Conservation (phyloP, 371 early-diverging fungal genomes). For the Mortierella polycephala region DNA sequence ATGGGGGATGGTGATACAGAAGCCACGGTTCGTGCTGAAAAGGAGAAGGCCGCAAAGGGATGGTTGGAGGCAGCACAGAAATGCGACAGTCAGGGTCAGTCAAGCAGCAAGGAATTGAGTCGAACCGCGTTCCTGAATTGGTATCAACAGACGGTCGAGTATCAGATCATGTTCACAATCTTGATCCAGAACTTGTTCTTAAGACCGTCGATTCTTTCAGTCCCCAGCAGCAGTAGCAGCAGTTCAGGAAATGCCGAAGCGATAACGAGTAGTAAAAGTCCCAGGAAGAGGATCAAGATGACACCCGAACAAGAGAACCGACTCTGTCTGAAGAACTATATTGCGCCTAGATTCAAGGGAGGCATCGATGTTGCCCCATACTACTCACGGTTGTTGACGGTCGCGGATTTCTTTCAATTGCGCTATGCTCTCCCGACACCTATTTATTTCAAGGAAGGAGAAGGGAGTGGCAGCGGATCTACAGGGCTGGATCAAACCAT, state of each 20-base stretch:
- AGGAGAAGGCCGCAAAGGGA: slow-evolving; percentile 20
- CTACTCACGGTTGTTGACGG: slow-evolving; percentile 35
- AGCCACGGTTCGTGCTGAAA: background rate
- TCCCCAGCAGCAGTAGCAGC: background rate
- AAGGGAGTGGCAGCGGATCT: slow-evolving; percentile 9
- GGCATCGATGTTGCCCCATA: slow-evolving; percentile 30
- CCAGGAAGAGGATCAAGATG: slow-evolving; percentile 21
- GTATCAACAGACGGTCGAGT: slow-evolving; percentile 49
- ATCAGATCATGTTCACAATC: slow-evolving; percentile 46
- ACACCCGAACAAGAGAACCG: slow-evolving; percentile 33
- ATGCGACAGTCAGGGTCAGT: slow-evolving; percentile 14
- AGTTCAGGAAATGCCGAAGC: background rate
- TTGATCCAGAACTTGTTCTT: slow-evolving; percentile 47
- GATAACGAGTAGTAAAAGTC: background rate
- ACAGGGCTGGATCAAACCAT: slow-evolving; percentile 7
- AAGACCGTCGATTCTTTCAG: slow-evolving; percentile 19
- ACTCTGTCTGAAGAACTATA: slow-evolving; percentile 39
- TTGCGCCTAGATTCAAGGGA: slow-evolving; percentile 45
- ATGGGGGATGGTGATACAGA: background rate
- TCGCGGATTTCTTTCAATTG: slow-evolving; percentile 44
- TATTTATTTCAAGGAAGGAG: slow-evolving; percentile 17
- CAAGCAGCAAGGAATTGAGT: slow-evolving; percentile 36
- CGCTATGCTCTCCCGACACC: slow-evolving; percentile 47
- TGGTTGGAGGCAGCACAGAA: slow-evolving; percentile 41
- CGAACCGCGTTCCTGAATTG: slow-evolving; percentile 44